Conservation (phyloP, 1,139 yeast genomes). For the Taiozyma sp. region DNA sequence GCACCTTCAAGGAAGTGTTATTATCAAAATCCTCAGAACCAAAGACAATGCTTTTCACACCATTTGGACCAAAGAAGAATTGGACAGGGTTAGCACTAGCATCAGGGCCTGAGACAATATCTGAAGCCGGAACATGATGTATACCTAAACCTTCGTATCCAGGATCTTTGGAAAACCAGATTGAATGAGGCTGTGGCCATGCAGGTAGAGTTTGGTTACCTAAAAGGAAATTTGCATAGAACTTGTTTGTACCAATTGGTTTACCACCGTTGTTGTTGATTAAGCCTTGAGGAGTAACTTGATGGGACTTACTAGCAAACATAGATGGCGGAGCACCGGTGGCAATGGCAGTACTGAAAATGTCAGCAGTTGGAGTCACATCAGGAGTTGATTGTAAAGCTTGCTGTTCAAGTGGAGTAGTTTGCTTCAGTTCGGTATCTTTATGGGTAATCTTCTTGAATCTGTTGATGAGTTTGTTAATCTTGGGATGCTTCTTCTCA, state of each 20-base stretch:
- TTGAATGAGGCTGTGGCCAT: conserved; percentile 80
- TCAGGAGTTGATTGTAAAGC: conserved; percentile 6
- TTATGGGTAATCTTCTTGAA: conserved; percentile 9
- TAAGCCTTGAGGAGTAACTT: conserved; percentile 43
- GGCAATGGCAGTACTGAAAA: conserved; percentile 30
- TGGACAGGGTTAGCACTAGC: conserved; percentile 27
- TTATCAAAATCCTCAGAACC: conserved; percentile 29
- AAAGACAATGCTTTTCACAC: conserved; percentile 30
- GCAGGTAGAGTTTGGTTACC: conserved; percentile 57
- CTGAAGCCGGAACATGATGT: conserved; percentile 52
- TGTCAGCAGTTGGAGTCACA: conserved; percentile 16
- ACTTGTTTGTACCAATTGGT: conserved; percentile 77
- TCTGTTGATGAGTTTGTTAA: conserved; percentile 8
- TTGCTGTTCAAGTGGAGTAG: not conserved
- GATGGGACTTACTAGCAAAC: conserved; percentile 41
- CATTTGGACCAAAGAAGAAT: conserved; percentile 29
- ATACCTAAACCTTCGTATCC: conserved; percentile 54
- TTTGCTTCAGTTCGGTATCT: not conserved
- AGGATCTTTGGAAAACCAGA: conserved; percentile 50
- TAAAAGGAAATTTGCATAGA: conserved; percentile 71
- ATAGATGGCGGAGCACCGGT: conserved; percentile 42
- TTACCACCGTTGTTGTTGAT: conserved; percentile 25
- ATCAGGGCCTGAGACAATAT: conserved; percentile 64
- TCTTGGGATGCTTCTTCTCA: not conserved
- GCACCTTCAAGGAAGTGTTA: conserved; percentile 22